phyloP scores from a whole-genome alignment of 768 basidiomycete genomes.

The Boletus fagicola region DNA sequence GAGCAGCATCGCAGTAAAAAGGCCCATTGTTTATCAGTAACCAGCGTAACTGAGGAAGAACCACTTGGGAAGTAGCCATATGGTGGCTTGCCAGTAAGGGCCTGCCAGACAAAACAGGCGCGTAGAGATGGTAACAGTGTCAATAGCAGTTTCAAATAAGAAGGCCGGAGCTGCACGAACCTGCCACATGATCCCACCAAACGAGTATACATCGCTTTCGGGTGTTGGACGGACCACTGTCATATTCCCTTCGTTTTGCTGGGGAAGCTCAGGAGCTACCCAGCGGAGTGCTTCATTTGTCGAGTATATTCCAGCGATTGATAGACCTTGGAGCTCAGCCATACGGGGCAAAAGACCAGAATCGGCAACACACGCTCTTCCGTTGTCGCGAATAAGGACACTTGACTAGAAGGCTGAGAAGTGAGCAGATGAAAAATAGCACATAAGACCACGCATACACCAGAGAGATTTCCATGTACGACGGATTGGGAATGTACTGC shows the following conservation, averaged over 20 bases:
- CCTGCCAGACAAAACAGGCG: background rate
- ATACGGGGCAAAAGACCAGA: background rate
- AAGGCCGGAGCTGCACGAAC: background rate
- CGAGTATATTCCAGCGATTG: background rate
- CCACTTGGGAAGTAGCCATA: no score
- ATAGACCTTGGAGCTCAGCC: background rate
- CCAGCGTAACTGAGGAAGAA: background rate
- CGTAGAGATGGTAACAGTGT: background rate
- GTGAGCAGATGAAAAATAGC: background rate
- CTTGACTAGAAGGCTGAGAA: background rate
- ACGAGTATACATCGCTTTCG: background rate
- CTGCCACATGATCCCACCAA: background rate
- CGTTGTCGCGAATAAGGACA: background rate
- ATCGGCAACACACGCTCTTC: background rate
- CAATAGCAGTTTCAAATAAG: background rate
- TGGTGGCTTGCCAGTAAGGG: background rate
- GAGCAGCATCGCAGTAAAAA: background rate
- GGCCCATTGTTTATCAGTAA: background rate
- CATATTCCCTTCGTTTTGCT: background rate
- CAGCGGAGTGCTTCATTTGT: background rate
- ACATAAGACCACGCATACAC: background rate
- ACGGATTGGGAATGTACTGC: background rate
- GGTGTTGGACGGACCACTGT: background rate
- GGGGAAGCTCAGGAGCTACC: background rate
- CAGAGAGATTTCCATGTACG: background rate